A percentile compares a stretch with the other conserved stretches of the same genome.
Evolutionary conservation across 2,329 filamentous ascomycete genomes (phyloP).

Genomic region (Botryotinia narcissicola): DNA sequence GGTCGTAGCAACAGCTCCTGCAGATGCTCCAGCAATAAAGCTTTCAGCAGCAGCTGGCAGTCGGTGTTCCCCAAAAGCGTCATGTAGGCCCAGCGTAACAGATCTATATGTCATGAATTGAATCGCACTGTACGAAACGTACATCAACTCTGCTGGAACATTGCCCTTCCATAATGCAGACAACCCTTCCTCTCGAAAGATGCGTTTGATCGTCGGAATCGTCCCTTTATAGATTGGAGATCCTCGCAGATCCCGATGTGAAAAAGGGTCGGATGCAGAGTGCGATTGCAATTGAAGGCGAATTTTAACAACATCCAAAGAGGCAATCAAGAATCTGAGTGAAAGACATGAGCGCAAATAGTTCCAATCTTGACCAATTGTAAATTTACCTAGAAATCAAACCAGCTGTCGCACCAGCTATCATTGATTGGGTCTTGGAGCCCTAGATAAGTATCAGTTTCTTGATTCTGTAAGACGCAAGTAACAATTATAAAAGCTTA

Average conservation of each 20-base stretch:
- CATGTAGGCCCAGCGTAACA: constrained; percentile 61
- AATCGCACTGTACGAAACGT: constrained; percentile 82
- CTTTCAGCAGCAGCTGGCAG: constrained; percentile 69
- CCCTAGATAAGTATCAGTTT: constrained; percentile 46
- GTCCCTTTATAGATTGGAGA: constrained; percentile 70
- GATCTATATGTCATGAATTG: constrained; percentile 90
- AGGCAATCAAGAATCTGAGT: constrained; percentile 81
- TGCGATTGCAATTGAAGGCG: constrained; percentile 90
- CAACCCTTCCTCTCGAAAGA: constrained; percentile 77
- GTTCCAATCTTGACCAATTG: not conserved
- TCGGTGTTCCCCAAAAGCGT: constrained; percentile 38
- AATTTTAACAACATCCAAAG: constrained; percentile 97
- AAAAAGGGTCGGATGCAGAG: constrained; percentile 68
- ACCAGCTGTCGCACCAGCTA: constrained; percentile 71
- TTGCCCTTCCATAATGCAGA: constrained; percentile 96
- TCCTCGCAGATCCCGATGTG: constrained; percentile 48
- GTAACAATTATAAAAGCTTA: not conserved
- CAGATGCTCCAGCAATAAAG: constrained; percentile 79
- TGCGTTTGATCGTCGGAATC: constrained; percentile 70
- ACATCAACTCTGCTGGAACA: constrained; percentile 90
- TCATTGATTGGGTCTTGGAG: constrained; percentile 62
- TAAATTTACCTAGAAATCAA: constrained; percentile 72
- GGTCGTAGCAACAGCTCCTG: constrained; percentile 78
- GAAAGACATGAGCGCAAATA: constrained; percentile 17
- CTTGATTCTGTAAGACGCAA: not conserved